Conservation (phyloP, 768 basidiomycete genomes). For the Hygrocybe coccinea region DNA sequence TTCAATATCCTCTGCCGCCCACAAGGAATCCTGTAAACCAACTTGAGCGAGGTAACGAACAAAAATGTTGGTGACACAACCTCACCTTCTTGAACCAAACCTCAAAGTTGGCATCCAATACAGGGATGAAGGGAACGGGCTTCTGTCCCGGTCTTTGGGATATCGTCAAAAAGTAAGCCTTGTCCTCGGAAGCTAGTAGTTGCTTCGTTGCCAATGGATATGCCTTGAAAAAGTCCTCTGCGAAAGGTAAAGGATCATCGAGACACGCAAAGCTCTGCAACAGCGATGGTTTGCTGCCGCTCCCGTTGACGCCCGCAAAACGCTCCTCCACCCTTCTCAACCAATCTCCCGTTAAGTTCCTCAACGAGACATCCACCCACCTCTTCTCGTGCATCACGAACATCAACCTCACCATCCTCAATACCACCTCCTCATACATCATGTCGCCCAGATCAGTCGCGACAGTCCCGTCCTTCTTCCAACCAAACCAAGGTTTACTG, state of each 20-base stretch:
- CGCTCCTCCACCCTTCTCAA: constrained; percentile 91
- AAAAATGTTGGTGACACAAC: constrained; percentile 34
- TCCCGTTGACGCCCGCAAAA: constrained; percentile 83
- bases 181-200: constrained; percentile 88
- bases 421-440: constrained; percentile 96
- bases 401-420: constrained; percentile 91
- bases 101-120: constrained; percentile 88
- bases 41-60: constrained; percentile 11
- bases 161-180: constrained; percentile 93
- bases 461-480: constrained; percentile 86
- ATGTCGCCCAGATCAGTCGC: constrained; percentile 88
- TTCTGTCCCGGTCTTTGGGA: constrained; percentile 96
- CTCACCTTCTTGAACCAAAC: constrained; percentile 99
- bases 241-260: constrained; percentile 74
- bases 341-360: constrained; percentile 97
- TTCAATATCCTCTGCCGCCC: constrained; percentile 97
- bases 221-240: constrained; percentile 76
- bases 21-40: constrained; percentile 75
- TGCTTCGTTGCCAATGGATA: constrained; percentile 82
- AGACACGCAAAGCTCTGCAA: constrained; percentile 79
- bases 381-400: constrained; percentile 86
- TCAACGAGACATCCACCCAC: constrained; percentile 88
- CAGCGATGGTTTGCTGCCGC: constrained; percentile 72
- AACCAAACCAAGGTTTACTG: constrained; percentile 94
- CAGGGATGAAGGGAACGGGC: constrained; percentile 96